Percentiles rank a stretch among this genome's conserved stretches.
Conservation (phyloP, 2,329 filamentous ascomycete species). For the Curvularia sp. region DNA sequence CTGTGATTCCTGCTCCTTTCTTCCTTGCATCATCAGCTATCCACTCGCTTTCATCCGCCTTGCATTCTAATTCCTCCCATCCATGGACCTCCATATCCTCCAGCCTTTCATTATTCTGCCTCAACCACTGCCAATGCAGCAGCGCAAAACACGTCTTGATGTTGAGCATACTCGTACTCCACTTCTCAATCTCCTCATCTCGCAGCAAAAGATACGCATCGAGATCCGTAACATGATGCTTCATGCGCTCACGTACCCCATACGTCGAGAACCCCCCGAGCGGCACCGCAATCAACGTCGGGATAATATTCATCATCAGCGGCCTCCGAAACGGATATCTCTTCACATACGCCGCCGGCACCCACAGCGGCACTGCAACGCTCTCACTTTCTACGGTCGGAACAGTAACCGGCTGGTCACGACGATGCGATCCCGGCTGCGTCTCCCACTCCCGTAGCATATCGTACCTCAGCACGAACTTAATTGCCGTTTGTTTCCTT, state of each 20-base stretch:
- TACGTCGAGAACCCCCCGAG: constrained; percentile 21
- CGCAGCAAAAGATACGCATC: constrained; percentile 32
- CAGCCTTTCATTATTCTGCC: constrained; percentile 32
- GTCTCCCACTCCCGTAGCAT: constrained; percentile 35
- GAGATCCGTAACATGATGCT: constrained; percentile 38
- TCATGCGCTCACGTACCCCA: constrained; percentile 35
- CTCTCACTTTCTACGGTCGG: not conserved
- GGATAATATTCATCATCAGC: constrained; percentile 30
- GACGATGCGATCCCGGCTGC: not conserved
- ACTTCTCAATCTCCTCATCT: constrained; percentile 28
- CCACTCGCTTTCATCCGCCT: constrained; percentile 37
- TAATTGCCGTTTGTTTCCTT: constrained; percentile 28
- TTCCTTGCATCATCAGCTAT: constrained; percentile 29
- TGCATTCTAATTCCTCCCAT: constrained; percentile 35
- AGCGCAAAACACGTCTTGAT: constrained; percentile 21
- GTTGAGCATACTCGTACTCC: constrained; percentile 19
- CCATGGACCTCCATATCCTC: constrained; percentile 33
- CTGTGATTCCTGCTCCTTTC: not conserved
- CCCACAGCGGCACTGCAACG: not conserved
- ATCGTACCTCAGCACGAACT: constrained; percentile 37
- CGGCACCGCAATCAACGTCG: constrained; percentile 36
- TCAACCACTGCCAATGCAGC: constrained; percentile 41
- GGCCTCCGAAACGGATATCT: constrained; percentile 6
- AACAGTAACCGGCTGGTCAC: constrained; percentile 14
- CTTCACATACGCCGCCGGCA: not conserved